Percentiles rank a stretch among this genome's conserved stretches.
Conservation (phyloP, 768 basidiomycete species). For the Solioccasus polychromus region DNA sequence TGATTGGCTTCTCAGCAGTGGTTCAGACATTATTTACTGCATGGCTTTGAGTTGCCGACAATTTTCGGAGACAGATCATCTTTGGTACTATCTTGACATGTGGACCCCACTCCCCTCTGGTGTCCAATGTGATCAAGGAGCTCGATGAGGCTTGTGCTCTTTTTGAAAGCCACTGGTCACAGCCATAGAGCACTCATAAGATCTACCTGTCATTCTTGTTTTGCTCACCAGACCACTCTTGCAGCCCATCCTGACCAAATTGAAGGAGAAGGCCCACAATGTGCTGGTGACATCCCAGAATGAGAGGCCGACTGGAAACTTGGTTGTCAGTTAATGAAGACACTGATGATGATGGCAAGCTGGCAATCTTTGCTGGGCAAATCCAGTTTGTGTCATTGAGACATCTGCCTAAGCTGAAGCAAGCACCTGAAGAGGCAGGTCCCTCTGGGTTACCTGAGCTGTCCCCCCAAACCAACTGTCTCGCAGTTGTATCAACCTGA, state of each 20-base stretch:
- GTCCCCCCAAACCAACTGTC: conserved; percentile 2
- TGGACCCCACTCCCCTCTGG: conserved; percentile 66
- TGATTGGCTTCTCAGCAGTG: conserved; percentile 53
- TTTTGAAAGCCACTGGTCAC: conserved; percentile 54
- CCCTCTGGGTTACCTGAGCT: conserved; percentile 3
- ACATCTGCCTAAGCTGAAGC: conserved; percentile 26
- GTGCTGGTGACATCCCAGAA: conserved; percentile 45
- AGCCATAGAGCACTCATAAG: conserved; percentile 64
- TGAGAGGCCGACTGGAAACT: conserved; percentile 29
- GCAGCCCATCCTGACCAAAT: conserved; percentile 54
- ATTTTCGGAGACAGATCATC: conserved; percentile 52
- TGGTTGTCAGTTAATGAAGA: conserved; percentile 54
- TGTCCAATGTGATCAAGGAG: conserved; percentile 63
- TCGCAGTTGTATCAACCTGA: conserved; percentile 16
- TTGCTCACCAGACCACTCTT: conserved; percentile 3
- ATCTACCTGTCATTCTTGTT: conserved; percentile 3
- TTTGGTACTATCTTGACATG: conserved; percentile 79
- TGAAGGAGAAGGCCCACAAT: conserved; percentile 65
- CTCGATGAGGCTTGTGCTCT: conserved; percentile 68
- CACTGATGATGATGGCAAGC: conserved; percentile 56
- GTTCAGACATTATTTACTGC: conserved; percentile 27
- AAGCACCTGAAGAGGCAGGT: conserved; percentile 8
- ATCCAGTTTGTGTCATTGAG: conserved; percentile 57
- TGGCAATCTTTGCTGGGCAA: conserved; percentile 67
- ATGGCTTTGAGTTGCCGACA: conserved; percentile 1